Percentiles rank a stretch among this genome's conserved stretches.
These are phyloP conservation scores for Waitea zeae DNA, from an alignment of 1,284 basidiomycete species.

Conservation along the genomic window DNA sequence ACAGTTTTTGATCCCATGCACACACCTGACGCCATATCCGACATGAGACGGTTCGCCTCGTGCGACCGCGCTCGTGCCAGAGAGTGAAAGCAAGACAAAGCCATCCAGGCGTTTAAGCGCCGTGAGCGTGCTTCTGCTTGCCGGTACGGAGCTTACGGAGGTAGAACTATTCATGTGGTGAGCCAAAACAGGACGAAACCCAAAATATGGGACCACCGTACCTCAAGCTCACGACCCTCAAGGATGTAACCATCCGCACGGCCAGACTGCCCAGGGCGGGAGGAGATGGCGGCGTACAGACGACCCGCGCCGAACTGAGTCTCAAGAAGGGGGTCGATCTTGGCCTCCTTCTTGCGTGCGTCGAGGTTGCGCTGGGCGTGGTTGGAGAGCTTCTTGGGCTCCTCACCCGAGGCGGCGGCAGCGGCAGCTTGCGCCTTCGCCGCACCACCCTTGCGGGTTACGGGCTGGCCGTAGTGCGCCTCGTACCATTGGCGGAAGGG, in stretches of 20 bases:
- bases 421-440: conserved; percentile 36
- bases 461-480: conserved; percentile 84
- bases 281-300: conserved; percentile 79
- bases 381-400: conserved; percentile 71
- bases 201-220: conserved; percentile 18
- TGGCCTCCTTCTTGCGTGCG: conserved; percentile 85
- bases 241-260: conserved; percentile 91
- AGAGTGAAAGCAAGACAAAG: no score
- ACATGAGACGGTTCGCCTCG: no score
- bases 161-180: conserved; percentile 53
- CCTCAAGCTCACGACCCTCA: conserved; percentile 94
- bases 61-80: no score
- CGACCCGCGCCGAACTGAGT: conserved; percentile 76
- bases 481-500: conserved; percentile 99
- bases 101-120: no score
- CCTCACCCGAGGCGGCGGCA: conserved; percentile 22
- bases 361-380: conserved; percentile 76
- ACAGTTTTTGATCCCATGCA: no score
- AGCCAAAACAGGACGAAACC: background rate
- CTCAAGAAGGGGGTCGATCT: conserved; percentile 80
- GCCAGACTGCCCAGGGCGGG: conserved; percentile 87
- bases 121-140: conserved; percentile 84
- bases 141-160: conserved; percentile 80
- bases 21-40: no score
- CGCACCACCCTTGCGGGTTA: conserved; percentile 61